Base-by-base conservation (phyloP, 768 basidiomycete species). In the Serpula lacrymans region DNA sequence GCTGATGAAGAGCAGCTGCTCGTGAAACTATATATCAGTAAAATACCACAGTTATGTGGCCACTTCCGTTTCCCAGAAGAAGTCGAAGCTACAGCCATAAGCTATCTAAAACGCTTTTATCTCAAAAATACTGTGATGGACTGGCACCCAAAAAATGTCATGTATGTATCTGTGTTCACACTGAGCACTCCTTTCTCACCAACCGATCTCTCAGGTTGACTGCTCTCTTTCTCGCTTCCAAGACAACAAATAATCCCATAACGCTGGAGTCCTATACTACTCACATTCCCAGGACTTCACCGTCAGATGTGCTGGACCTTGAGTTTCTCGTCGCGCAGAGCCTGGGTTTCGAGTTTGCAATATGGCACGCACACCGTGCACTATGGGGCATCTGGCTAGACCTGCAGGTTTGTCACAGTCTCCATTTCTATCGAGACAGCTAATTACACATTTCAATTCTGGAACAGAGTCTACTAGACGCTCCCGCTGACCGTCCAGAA, bases 121-220 rank as follows among this genome's bases (percentile, higher is more conserved):
- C 75, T 98, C 41, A 87, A 87, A 66, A 98, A 98, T 57, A 98
- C 94, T 2, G 91, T 93, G 39, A 97, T 98, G 93, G 96, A 98
- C 59, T 97, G 91, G 84, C 96, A 98, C 67, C 96, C 96, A 0
- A 95, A 94, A 65, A 93, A 90, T 55, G 90, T 99, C 54, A 99
- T 99, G 96, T 96, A 55, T 35, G 84, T 63, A 7, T 10, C n/a
- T 27, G 25, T 37, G 24, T 23, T 17, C 37, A 24, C 31, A 11
- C 16, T 16, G 13, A 12, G 14, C 9, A 23, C 31, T 18, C 20
- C n/a, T 33, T 8, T 9, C 27, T 29, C 6, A 27, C 26, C 33
- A 23, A 13, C 17, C 22, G 26, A 24, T 36, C 9, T 18, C 42
- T 9, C 51, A 99, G 95, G 94, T 72, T 97, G 36, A 97, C 96